These are phyloP conservation scores for Arabis alpina DNA, from an alignment of 345 rosid species.

Conservation along the genomic window DNA sequence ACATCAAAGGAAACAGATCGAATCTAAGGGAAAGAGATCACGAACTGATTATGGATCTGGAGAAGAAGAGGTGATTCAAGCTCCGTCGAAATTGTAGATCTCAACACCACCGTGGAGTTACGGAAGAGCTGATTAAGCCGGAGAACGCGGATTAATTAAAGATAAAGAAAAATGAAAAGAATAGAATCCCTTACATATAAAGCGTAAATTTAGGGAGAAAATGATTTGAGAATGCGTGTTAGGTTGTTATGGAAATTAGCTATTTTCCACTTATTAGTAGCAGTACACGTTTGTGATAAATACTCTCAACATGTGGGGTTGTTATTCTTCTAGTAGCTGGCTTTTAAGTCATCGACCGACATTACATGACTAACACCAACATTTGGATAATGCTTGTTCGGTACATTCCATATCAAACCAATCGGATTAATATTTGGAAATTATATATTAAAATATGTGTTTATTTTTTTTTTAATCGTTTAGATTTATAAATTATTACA, in stretches of 20 bases:
- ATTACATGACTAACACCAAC: too few relatives aligned
- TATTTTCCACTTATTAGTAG: conserved; percentile 13
- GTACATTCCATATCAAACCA: too few relatives aligned
- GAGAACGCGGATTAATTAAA: conserved; percentile 27
- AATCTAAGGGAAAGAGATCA: conserved; percentile 21
- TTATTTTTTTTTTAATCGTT: too few relatives aligned
- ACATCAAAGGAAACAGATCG: conserved; percentile 21
- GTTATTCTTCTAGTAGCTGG: too few relatives aligned
- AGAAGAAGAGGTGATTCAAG: conserved; percentile 33
- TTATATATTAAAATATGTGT: too few relatives aligned
- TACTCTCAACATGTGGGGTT: not conserved
- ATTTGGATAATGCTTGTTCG: too few relatives aligned
- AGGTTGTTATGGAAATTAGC: conserved; percentile 14
- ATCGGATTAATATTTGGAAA: too few relatives aligned
- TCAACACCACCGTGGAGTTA: conserved; percentile 19
- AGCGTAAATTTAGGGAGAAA: conserved; percentile 22
- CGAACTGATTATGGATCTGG: conserved; percentile 39
- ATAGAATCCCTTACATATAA: conserved; percentile 24
- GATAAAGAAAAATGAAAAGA: conserved; percentile 6
- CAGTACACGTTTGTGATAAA: not conserved
- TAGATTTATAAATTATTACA: too few relatives aligned
- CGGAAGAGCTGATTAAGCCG: conserved; percentile 33
- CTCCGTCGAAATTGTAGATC: conserved; percentile 32
- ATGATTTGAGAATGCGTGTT: conserved; percentile 30
- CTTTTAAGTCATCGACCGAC: too few relatives aligned